These are phyloP conservation scores for Saprolegnia diclina DNA, from an alignment of 352 stramenopile genomes.

Conservation along the genomic window DNA sequence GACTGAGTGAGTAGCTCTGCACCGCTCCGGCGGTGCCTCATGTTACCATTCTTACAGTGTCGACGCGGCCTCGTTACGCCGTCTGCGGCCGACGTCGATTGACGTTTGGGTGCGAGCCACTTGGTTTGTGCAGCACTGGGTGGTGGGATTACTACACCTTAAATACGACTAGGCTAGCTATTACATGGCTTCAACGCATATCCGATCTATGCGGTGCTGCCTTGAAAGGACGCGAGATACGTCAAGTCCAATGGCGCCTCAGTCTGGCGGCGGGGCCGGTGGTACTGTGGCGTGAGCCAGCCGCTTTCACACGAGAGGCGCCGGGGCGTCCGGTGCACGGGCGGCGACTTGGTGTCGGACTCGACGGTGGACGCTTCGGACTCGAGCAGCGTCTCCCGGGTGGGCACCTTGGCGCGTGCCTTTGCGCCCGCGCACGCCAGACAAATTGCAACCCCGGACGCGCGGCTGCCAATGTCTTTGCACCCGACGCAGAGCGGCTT, in stretches of 20 bases:
- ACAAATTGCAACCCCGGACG: background rate
- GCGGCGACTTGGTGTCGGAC: background rate
- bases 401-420: background rate
- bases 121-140: no score
- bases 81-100: no score
- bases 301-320: background rate
- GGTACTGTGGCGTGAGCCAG: background rate
- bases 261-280: background rate
- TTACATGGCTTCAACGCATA: no score
- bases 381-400: background rate
- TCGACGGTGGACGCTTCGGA: conserved; percentile 5
- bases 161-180: no score
- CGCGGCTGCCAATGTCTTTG: background rate
- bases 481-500: background rate
- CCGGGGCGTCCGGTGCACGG: background rate
- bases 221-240: background rate
- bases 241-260: background rate
- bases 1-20: no score
- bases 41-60: no score
- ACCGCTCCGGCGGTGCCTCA: no score
- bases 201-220: background rate
- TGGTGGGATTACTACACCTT: no score
- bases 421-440: background rate
- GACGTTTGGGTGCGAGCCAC: no score
- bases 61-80: no score